Evolutionary conservation across 1,284 basidiomycete genomes (phyloP), one percentile per base, ranked within the genome.

Genomic region (Lignosus rhinocerotis): DNA sequence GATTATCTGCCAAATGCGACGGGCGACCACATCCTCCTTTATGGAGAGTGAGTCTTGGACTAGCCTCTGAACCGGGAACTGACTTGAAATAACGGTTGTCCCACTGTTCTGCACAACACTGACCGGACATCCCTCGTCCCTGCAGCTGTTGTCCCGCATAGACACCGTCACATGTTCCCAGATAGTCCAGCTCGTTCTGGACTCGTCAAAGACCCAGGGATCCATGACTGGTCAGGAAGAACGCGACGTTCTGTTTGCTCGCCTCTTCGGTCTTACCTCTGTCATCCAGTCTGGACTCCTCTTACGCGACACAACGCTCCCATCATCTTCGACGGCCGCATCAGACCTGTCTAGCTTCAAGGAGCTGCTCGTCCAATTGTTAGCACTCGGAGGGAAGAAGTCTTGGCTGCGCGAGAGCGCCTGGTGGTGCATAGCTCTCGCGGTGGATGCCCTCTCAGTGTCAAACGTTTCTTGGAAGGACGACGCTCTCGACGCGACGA

Each of bases 401-500:
- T 87, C 88, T 0, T 98, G 96, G 95, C 76, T 99, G 57, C 80
- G 90, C 42, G 96, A 99, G 75, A 92, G 92, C 69, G 89, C 88
- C 16, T 96, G 92, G 85, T 98, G 94, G 88, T 83, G 88, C 21
- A 77, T 96, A 36, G 74, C 81, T 46, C 77, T 90, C 47, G 88
- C 86, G 0, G 68, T 90, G 31, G 82, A 89, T 58, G 78, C 79
- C 2, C 73, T 96, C 41, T 69, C 82, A 33, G 73, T 70, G 1
- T 86, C 87, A 7, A 70, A 80, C 1, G 84, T 88, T 21, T 61
- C 79, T 1, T 96, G 94, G 93, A 90, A 87, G 71, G 76, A 79
- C 1, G 81, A 85, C n/a, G 92, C 87, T 3, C 66, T 89, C 17
- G 75, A 82, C 7, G 70, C 73, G 46, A 78, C 84, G 1, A 68